These are phyloP conservation scores for Monilinia fructigena DNA, from an alignment of 2,329 filamentous ascomycete species.

Conservation along the genomic window DNA sequence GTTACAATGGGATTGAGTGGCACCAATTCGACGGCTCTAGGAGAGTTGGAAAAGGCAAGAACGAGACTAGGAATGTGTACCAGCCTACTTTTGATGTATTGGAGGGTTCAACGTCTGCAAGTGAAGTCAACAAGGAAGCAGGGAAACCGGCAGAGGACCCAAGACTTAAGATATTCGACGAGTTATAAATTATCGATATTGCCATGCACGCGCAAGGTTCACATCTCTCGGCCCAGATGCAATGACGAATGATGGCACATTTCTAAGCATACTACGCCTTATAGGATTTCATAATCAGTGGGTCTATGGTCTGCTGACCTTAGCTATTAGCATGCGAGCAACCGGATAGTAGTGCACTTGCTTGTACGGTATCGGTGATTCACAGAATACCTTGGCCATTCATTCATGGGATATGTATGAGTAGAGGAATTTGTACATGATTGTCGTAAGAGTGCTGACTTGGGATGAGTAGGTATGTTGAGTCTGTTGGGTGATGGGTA, in stretches of 20 bases:
- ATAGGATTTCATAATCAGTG: constrained; percentile 3
- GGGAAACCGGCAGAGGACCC: constrained; percentile 34
- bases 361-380: no score
- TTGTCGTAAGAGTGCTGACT: no score
- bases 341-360: not conserved
- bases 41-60: constrained; percentile 29
- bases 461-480: no score
- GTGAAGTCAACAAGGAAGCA: constrained; percentile 23
- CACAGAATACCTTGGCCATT: no score
- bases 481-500: no score
- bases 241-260: not conserved
- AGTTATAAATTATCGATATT: constrained; percentile 33
- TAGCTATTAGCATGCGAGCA: not conserved
- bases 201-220: constrained; percentile 8
- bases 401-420: no score
- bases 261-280: constrained; percentile 14
- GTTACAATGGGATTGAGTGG: constrained; percentile 26
- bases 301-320: constrained; percentile 7
- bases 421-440: no score
- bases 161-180: constrained; percentile 39
- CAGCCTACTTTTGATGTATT: constrained; percentile 26
- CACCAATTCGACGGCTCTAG: constrained; percentile 26
- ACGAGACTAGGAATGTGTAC: constrained; percentile 28
- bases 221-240: not conserved
- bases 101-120: constrained; percentile 20